Percentiles rank a stretch among this genome's conserved stretches.
Evolutionary conservation across 208 protist genomes (phyloP).

Genomic region (Trypanosoma rangeli): DNA sequence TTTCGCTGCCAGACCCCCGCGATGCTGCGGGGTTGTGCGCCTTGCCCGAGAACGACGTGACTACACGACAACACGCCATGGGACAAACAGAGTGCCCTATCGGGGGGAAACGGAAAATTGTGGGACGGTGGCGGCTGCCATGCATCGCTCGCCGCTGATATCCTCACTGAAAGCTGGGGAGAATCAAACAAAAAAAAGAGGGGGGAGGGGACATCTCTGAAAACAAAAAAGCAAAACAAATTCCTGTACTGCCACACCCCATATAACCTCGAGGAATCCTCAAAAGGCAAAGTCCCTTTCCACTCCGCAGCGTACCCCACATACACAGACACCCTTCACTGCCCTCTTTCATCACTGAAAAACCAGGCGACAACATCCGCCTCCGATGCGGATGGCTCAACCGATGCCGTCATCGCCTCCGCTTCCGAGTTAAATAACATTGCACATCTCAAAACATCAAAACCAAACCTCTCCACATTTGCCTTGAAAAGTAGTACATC

Average conservation of each 20-base stretch:
- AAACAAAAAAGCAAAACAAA: neutral
- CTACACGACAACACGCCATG: neutral
- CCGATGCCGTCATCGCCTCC: conserved; percentile 37
- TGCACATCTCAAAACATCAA: conserved; percentile 79
- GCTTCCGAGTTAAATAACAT: conserved; percentile 31
- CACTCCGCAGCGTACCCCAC: neutral
- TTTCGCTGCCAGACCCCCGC: conserved; percentile 1
- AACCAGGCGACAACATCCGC: conserved; percentile 76
- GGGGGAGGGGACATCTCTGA: neutral
- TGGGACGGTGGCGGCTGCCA: neutral
- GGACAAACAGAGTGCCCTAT: neutral
- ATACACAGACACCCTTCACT: neutral
- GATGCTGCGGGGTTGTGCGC: neutral
- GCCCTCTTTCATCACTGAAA: conserved; percentile 23
- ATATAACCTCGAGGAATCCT: neutral
- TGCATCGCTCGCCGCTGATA: neutral
- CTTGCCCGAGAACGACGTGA: neutral
- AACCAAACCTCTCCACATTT: conserved; percentile 91
- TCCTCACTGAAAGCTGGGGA: neutral
- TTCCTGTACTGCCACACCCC: neutral
- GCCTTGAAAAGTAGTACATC: conserved; percentile 88
- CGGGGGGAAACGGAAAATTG: neutral
- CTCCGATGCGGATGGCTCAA: conserved; percentile 44
- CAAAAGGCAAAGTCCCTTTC: neutral
- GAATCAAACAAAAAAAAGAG: neutral